phyloP scores from a whole-genome alignment of 495 filamentous ascomycete genomes.

The Chaetomium tenue region DNA sequence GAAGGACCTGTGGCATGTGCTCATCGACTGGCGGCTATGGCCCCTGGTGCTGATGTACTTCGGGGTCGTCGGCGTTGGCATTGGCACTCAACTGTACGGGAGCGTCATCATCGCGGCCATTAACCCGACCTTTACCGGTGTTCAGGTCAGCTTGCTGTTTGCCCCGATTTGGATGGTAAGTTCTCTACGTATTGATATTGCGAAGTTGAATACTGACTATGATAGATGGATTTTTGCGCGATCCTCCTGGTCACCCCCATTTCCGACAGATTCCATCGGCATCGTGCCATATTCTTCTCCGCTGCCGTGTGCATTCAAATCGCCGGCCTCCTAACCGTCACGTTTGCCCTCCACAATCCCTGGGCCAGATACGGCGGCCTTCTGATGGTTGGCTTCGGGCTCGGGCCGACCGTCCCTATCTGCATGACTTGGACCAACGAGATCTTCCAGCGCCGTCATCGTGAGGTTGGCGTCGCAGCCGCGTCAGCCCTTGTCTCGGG shows the following conservation, averaged over 20 bases:
- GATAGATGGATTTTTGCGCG: constrained; percentile 77
- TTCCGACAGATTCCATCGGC: constrained; percentile 80
- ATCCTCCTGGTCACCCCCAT: constrained; percentile 83
- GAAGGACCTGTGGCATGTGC: constrained; percentile 62
- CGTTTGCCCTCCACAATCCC: constrained; percentile 66
- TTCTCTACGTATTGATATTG: constrained; percentile 13
- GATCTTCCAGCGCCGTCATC: constrained; percentile 84
- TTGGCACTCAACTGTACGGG: constrained; percentile 82
- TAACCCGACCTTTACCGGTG: constrained; percentile 65
- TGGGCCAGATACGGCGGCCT: constrained; percentile 88
- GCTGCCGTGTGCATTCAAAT: constrained; percentile 75
- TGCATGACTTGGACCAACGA: constrained; percentile 92
- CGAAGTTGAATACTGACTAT: constrained; percentile 2
- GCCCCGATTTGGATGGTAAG: constrained; percentile 89
- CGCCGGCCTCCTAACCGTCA: constrained; percentile 72
- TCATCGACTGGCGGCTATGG: constrained; percentile 84
- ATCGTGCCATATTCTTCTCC: constrained; percentile 82
- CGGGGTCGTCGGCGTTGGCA: constrained; percentile 87
- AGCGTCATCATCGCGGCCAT: constrained; percentile 82
- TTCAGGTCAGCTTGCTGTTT: constrained; percentile 77
- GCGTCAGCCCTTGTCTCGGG: constrained; percentile 83
- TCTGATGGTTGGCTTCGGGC: constrained; percentile 86
- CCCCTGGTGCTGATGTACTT: constrained; percentile 89
- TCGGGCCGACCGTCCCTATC: constrained; percentile 87
- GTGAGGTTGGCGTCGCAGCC: constrained; percentile 89